These are phyloP conservation scores for Dryadomyces sulphureus DNA, from an alignment of 2,329 filamentous ascomycete species.

Conservation along the genomic window DNA sequence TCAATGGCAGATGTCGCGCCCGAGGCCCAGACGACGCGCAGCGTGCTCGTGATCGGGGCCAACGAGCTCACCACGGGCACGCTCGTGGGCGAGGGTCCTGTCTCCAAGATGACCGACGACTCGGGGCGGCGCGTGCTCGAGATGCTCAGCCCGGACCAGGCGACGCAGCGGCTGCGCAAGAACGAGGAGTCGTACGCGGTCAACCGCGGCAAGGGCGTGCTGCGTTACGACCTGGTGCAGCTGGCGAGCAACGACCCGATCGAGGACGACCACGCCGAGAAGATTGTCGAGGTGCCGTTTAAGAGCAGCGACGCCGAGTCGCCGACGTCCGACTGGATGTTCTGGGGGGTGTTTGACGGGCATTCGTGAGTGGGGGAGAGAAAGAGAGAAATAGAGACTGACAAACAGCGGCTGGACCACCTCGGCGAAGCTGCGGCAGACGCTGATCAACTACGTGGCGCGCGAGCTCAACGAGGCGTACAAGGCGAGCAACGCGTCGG, in stretches of 20 bases:
- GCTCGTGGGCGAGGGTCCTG: constrained; percentile 69
- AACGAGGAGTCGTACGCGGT: constrained; percentile 88
- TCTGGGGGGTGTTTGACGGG: constrained; percentile 98
- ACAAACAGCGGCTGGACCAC: constrained; percentile 79
- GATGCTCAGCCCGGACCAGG: constrained; percentile 93
- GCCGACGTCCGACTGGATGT: constrained; percentile 84
- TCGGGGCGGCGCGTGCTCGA: constrained; percentile 77
- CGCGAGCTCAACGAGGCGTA: constrained; percentile 88
- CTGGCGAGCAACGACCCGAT: constrained; percentile 94
- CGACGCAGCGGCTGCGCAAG: constrained; percentile 72
- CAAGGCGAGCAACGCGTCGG: constrained; percentile 33
- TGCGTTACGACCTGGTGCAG: constrained; percentile 89
- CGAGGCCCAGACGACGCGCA: constrained; percentile 28
- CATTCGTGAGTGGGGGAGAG: constrained; percentile 53
- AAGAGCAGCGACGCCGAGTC: constrained; percentile 22
- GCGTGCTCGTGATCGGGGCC: constrained; percentile 74
- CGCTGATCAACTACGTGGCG: constrained; percentile 82
- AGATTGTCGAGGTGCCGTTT: constrained; percentile 81
- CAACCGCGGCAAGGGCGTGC: constrained; percentile 75
- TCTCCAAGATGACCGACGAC: constrained; percentile 78
- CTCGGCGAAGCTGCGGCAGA: constrained; percentile 85
- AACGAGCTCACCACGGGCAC: constrained; percentile 82
- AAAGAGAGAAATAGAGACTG: constrained; percentile 3
- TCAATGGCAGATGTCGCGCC: neutral
- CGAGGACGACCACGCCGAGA: constrained; percentile 95